Evolutionary conservation across 2,329 filamentous ascomycete species (phyloP).

Genomic region (Fusarium denticulatum): DNA sequence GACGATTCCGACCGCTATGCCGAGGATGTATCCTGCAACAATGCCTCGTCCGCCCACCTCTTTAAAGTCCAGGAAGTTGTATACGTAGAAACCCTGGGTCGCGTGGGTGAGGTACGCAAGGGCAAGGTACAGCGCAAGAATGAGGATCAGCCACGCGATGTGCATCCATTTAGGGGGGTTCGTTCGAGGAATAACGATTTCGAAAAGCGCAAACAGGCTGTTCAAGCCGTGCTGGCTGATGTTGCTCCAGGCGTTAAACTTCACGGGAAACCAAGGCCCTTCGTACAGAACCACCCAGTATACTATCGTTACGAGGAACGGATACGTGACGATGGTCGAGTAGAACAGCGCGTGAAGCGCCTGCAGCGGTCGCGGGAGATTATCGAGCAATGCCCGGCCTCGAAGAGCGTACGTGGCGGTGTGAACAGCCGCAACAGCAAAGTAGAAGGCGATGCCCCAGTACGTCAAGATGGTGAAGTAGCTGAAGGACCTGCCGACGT

Average conservation of each 20-base stretch:
- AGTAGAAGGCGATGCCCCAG: slow-evolving; percentile 86
- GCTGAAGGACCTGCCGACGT: slow-evolving; percentile 70
- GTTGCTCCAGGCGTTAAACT: slow-evolving; percentile 71
- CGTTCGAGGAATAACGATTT: slow-evolving; percentile 76
- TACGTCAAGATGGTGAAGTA: slow-evolving; percentile 86
- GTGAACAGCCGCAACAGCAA: slow-evolving; percentile 73
- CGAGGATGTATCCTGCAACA: slow-evolving; percentile 73
- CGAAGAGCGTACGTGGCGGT: slow-evolving; percentile 71
- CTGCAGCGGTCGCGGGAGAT: slow-evolving; percentile 69
- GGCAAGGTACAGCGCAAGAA: slow-evolving; percentile 76
- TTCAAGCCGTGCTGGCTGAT: slow-evolving; percentile 81
- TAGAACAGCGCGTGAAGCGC: slow-evolving; percentile 73
- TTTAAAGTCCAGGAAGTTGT: slow-evolving; percentile 78
- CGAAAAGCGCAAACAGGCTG: slow-evolving; percentile 76
- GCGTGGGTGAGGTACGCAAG: slow-evolving; percentile 79
- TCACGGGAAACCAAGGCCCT: slow-evolving; percentile 59
- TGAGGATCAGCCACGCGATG: slow-evolving; percentile 72
- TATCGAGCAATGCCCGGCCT: slow-evolving; percentile 65
- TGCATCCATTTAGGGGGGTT: slow-evolving; percentile 69
- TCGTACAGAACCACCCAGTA: slow-evolving; percentile 73
- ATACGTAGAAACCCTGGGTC: slow-evolving; percentile 78
- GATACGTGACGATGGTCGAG: slow-evolving; percentile 69
- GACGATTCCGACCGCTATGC: slow-evolving; percentile 63
- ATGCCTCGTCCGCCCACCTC: slow-evolving; percentile 56
- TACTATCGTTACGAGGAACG: slow-evolving; percentile 75